These are phyloP conservation scores for Ophiostoma ips DNA, from an alignment of 2,329 filamentous ascomycete genomes.

Conservation along the genomic window DNA sequence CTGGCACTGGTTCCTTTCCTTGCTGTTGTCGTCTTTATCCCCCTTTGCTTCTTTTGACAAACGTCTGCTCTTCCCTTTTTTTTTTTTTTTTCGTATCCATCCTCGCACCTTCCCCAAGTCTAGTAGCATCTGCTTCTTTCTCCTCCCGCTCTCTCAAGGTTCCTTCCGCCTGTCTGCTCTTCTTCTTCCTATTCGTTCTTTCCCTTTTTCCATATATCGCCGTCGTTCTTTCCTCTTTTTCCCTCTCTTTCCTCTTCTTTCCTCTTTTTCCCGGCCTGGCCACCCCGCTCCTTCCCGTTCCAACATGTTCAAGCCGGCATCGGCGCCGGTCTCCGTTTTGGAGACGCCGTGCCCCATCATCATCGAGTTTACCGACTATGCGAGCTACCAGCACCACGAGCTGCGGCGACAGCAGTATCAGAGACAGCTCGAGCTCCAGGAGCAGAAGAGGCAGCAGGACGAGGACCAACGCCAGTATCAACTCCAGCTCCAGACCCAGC, in stretches of 20 bases:
- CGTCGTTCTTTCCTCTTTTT: neutral
- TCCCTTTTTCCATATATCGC: neutral
- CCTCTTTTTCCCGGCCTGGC: neutral
- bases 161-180: too few relatives aligned
- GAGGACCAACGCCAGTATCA: conserved; percentile 10
- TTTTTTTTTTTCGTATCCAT: neutral
- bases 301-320: conserved; percentile 43
- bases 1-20: too few relatives aligned
- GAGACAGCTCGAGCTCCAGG: neutral
- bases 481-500: conserved; percentile 11
- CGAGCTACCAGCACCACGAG: conserved; percentile 12
- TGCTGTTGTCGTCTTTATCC: too few relatives aligned
- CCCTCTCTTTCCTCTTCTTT: neutral
- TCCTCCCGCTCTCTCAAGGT: neutral
- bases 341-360: conserved; percentile 28
- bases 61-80: neutral
- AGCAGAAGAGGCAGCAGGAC: conserved; percentile 6
- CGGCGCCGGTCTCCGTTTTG: conserved; percentile 30
- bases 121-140: neutral
- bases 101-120: neutral
- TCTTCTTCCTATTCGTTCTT: too few relatives aligned
- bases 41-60: too few relatives aligned
- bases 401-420: conserved; percentile 8
- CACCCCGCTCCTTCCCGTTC: neutral
- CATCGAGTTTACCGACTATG: conserved; percentile 20